Conservation (phyloP, 1,284 basidiomycete species). For the Calocybe gambosa region DNA sequence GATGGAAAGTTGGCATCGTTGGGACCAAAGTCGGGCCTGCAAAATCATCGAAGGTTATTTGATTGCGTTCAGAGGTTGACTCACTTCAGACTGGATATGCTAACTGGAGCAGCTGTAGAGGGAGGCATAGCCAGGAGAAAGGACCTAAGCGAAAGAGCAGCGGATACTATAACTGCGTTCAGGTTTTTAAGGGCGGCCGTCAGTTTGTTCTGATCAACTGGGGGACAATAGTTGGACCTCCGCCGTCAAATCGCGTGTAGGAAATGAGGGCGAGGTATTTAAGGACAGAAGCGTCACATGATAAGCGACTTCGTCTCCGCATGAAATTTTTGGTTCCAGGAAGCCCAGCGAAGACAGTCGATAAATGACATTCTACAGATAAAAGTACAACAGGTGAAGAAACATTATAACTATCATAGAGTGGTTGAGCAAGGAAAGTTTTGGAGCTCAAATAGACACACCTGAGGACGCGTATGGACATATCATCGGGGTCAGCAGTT, state of each 20-base stretch:
- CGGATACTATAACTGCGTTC: slow-evolving; percentile 10
- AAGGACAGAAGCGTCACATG: slow-evolving; percentile 15
- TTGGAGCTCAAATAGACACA: not conserved
- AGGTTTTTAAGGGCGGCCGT: slow-evolving; percentile 6
- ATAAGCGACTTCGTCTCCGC: slow-evolving; percentile 14
- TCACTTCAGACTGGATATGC: slow-evolving; percentile 12
- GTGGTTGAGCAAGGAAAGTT: not conserved
- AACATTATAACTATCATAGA: slow-evolving; percentile 1
- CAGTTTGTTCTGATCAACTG: slow-evolving; percentile 13
- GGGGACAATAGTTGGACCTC: slow-evolving; percentile 15
- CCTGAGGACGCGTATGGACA: not conserved
- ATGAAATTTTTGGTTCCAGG: slow-evolving; percentile 8
- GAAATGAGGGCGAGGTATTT: not conserved
- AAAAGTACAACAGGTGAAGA: slow-evolving; percentile 9
- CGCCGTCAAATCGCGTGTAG: slow-evolving; percentile 10
- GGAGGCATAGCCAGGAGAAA: slow-evolving; percentile 8
- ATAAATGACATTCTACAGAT: slow-evolving; percentile 10
- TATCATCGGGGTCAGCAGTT: not conserved
- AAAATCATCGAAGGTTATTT: not conserved
- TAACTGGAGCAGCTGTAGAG: not conserved
- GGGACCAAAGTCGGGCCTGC: slow-evolving; percentile 35
- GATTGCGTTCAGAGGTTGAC: not conserved
- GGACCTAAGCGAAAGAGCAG: slow-evolving; percentile 15
- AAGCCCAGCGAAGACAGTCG: not conserved
- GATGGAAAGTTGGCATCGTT: slow-evolving; percentile 34